Conservation (phyloP, 805 yeast species). For the Pachysolen tannophilus region DNA sequence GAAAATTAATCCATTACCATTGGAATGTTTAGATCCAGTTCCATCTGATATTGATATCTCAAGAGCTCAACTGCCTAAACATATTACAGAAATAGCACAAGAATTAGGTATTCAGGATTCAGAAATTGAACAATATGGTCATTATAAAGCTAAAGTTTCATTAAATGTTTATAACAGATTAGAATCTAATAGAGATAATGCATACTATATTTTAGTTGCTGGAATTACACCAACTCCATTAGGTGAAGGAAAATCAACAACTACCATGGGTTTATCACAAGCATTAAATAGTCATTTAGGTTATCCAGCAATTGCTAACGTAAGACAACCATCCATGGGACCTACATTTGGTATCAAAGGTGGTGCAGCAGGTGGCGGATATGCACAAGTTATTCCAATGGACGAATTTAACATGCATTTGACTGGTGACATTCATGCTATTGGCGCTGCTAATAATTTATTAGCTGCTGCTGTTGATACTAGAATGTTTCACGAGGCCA, state of each 20-base stretch:
- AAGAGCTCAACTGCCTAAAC: constrained; percentile 65
- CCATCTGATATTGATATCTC: constrained; percentile 80
- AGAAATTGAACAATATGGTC: constrained; percentile 71
- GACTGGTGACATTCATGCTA: constrained; percentile 83
- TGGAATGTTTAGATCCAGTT: constrained; percentile 54
- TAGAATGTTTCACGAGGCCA: constrained; percentile 75
- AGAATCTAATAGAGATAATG: constrained; percentile 47
- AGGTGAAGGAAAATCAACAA: constrained; percentile 82
- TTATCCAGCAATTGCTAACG: constrained; percentile 67
- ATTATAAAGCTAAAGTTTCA: constrained; percentile 70
- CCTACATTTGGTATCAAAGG: constrained; percentile 86
- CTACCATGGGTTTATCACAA: constrained; percentile 77
- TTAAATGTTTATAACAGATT: constrained; percentile 56
- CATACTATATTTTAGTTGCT: constrained; percentile 68
- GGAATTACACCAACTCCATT: constrained; percentile 84
- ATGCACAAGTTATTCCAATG: constrained; percentile 83
- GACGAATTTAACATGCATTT: constrained; percentile 82
- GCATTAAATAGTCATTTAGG: constrained; percentile 72
- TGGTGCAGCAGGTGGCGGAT: constrained; percentile 91
- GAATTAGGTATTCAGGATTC: constrained; percentile 61
- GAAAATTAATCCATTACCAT: constrained; percentile 46
- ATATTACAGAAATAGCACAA: constrained; percentile 56
- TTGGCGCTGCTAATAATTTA: constrained; percentile 73
- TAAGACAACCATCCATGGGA: constrained; percentile 84
- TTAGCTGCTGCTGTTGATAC: constrained; percentile 84